phyloP scores from a whole-genome alignment of 495 filamentous ascomycete genomes.

The Xylaria intraflava region DNA sequence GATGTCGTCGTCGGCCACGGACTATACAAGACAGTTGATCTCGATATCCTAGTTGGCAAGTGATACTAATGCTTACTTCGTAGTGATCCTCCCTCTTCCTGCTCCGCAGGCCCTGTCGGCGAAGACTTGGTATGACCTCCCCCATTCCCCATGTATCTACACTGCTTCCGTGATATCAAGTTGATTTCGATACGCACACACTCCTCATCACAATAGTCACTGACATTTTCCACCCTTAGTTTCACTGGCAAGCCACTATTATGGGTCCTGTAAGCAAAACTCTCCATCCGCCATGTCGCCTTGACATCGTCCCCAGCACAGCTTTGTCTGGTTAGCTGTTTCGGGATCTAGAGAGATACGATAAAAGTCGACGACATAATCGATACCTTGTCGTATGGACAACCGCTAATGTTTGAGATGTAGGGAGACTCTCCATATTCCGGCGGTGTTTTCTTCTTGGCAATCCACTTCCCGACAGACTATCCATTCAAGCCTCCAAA shows the following conservation, averaged over 20 bases:
- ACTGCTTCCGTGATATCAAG: not conserved
- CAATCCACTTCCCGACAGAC: constrained; percentile 98
- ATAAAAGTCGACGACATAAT: not conserved
- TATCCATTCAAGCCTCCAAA: constrained; percentile 99
- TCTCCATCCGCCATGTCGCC: not conserved
- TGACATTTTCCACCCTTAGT: constrained; percentile 51
- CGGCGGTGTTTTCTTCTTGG: constrained; percentile 95
- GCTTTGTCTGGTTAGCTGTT: not conserved
- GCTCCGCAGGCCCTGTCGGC: constrained; percentile 91
- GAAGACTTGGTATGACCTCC: constrained; percentile 83
- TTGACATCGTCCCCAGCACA: not conserved
- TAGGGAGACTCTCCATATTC: constrained; percentile 93
- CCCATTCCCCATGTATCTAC: constrained; percentile 12
- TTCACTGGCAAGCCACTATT: constrained; percentile 99
- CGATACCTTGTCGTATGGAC: not conserved
- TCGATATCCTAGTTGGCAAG: not conserved
- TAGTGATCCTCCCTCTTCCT: constrained; percentile 97
- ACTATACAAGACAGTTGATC: not conserved
- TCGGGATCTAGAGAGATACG: not conserved
- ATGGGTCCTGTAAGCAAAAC: constrained; percentile 94
- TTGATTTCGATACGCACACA: not conserved
- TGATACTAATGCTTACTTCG: constrained; percentile 35
- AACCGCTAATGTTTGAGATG: constrained; percentile 26
- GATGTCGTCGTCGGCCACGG: not conserved
- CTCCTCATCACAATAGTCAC: constrained; percentile 10